Evolutionary conservation across 2,329 filamentous ascomycete species (phyloP), one percentile per base, ranked within the genome.

Genomic region (Penicillium freii): DNA sequence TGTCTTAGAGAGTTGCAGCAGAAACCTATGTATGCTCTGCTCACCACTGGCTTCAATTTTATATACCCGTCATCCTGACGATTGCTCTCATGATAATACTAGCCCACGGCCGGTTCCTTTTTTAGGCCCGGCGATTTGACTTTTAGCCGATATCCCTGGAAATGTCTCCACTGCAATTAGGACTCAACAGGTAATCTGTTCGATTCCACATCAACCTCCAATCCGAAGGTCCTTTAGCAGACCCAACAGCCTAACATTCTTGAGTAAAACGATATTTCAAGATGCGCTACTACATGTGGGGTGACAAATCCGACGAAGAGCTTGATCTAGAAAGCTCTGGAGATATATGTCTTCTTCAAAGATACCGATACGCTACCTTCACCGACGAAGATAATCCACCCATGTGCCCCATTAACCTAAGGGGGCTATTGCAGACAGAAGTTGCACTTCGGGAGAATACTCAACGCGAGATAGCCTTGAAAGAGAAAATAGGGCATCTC

Each of bases 311-410:
- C 34, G 23, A 49, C 1, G 34, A 49, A 49, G 34, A 39, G 33
- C 15, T 49, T 49, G 34, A 49, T 15, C 46, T 49, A 29, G 23
- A 49, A 10, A 21, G 34, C 9, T 49, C 46, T 38, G 34, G 23
- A 39, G 46, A 49, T 49, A 49, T 49, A 27, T 49, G 34, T 39
- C 46, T 49, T 49, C 46, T 49, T 49, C 34, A 49, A 49, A 49
- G 46, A 39, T 39, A 49, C 46, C 34, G 34, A 49, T 38, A 36
- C 31, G 9, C 21, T 27, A 48, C 46, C 33, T 48, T n/a, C n/a
- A n/a, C n/a, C n/a, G n/a, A n/a, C n/a, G n/a, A n/a, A n/a, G n/a
- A n/a, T 48, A 21, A 5, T 21, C 31, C 31, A 48, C 17, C 21
- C n/a, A n/a, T n/a, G 5, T 48, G 15, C 46, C 46, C 33, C 33